A percentile compares a stretch with the other conserved stretches of the same genome.
These are phyloP conservation scores for Boletellus sp. DNA, from an alignment of 1,284 basidiomycete genomes.

Conservation along the genomic window DNA sequence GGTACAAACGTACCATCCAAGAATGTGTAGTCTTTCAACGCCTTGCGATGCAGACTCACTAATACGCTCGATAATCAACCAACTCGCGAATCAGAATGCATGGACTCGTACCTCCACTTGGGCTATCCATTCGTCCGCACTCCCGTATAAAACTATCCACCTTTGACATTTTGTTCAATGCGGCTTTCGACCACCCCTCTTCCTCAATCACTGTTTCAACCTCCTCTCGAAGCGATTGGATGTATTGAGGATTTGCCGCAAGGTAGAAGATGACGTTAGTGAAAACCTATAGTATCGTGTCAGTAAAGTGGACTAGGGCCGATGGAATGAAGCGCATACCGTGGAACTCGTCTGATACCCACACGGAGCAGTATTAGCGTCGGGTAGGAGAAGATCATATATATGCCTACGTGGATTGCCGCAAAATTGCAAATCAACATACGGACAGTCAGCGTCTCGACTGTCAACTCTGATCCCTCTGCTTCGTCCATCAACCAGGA, in stretches of 20 bases:
- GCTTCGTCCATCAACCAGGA: neutral
- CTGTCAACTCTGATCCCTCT: neutral
- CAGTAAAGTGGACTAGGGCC: too few species aligned
- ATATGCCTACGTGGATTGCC: neutral
- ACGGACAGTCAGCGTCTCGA: neutral
- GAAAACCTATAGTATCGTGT: constrained; percentile 23
- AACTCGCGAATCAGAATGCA: too few species aligned
- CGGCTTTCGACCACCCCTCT: constrained; percentile 44
- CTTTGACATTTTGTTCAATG: constrained; percentile 40
- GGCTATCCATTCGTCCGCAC: constrained; percentile 34
- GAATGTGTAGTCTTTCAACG: neutral
- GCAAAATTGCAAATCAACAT: neutral
- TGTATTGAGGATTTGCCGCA: constrained; percentile 37
- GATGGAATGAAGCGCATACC: constrained; percentile 4
- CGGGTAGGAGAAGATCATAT: too few species aligned
- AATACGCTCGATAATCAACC: too few species aligned
- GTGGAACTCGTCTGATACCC: constrained; percentile 12
- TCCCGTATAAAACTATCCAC: constrained; percentile 49
- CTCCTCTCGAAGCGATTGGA: constrained; percentile 41
- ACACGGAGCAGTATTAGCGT: too few species aligned
- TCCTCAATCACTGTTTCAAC: constrained; percentile 34
- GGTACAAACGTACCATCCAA: neutral
- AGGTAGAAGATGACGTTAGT: constrained; percentile 37
- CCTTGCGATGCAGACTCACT: neutral
- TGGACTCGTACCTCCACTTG: too few species aligned